Conservation (phyloP, 208 protist genomes). For the Histomonas meleagridis region DNA sequence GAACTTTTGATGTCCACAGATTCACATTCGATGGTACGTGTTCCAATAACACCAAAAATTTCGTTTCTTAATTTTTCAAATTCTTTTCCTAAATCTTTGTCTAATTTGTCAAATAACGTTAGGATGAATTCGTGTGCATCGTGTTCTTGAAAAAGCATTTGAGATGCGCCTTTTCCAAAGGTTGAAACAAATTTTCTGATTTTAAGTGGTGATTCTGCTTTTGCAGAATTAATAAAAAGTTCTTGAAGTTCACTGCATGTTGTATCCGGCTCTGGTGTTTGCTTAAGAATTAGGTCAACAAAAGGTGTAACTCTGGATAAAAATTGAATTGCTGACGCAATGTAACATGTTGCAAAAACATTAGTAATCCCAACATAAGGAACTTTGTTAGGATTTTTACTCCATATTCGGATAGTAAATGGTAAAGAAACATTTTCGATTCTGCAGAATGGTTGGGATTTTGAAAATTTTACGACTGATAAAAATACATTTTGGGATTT, state of each 20-base stretch:
- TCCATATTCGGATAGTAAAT: background rate
- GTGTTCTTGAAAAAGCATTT: background rate
- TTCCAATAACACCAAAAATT: background rate
- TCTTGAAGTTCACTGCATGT: background rate
- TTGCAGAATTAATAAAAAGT: background rate
- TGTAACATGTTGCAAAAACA: background rate
- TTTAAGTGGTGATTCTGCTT: background rate
- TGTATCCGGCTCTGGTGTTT: background rate
- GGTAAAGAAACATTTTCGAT: background rate
- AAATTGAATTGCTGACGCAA: background rate
- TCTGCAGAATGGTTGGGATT: background rate
- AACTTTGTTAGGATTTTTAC: background rate
- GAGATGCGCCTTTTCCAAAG: background rate
- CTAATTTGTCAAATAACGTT: background rate
- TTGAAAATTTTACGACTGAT: background rate
- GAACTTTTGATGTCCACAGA: background rate
- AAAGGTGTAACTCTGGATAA: background rate
- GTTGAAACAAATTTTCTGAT: background rate
- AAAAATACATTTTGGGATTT: no score
- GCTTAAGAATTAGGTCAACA: background rate
- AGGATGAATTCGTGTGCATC: slow-evolving; percentile 14
- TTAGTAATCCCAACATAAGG: background rate
- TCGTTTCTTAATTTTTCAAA: background rate
- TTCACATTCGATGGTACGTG: background rate
- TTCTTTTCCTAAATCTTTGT: background rate